Base-by-base conservation (phyloP, 495 filamentous ascomycete genomes). In the Podospora bellae-mahoneyi region DNA sequence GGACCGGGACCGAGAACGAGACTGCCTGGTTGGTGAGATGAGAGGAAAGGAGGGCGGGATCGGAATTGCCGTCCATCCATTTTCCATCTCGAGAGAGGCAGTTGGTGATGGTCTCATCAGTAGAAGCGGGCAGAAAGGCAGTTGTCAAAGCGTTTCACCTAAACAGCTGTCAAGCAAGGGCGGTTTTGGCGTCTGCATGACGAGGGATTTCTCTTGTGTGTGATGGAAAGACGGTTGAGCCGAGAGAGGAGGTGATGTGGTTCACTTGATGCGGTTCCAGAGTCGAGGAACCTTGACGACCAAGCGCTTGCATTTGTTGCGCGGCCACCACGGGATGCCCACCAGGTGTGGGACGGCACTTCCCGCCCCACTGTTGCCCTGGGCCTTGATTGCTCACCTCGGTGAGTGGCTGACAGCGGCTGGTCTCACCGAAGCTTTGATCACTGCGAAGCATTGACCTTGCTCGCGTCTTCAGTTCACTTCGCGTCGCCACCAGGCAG, bases 61-160 rank as follows among this genome's bases (percentile, higher is more conserved):
- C 68, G 68, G 68, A 61, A 66, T 64, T 64, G 59, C 68, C 68
- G 68, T 48, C 34, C 19, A 20, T 44, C n/a, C 27, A n/a, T 48
- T 32, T 48, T 16, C 39, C 39, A 48, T 28, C 30, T 32, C 4
- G 1, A 32, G 30, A 7, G 0, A 26, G 16, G 27, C 4, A 32
- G 6, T 62, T 16, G 60, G 32, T 34, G 23, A 30, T 30, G 58
- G 39, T 15, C 10, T 27, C 15, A 55, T 55, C 5, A 44, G 23
- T 23, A 32, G 60, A 62, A 10, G 27, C 60, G 30, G 30, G 30
- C 16, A n/a, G 26, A 32, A 6, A 30, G 60, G 23, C 26, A 62
- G 23, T 62, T 13, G 5, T 30, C 27, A 30, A 48, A 62, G 30
- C 34, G 61, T 63, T 63, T 63, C 61, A 63, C 28, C 13, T 63